A percentile compares a stretch with the other conserved stretches of the same genome.
Evolutionary conservation across 768 basidiomycete genomes (phyloP).

Genomic region (Holtermanniella nyarrowii): DNA sequence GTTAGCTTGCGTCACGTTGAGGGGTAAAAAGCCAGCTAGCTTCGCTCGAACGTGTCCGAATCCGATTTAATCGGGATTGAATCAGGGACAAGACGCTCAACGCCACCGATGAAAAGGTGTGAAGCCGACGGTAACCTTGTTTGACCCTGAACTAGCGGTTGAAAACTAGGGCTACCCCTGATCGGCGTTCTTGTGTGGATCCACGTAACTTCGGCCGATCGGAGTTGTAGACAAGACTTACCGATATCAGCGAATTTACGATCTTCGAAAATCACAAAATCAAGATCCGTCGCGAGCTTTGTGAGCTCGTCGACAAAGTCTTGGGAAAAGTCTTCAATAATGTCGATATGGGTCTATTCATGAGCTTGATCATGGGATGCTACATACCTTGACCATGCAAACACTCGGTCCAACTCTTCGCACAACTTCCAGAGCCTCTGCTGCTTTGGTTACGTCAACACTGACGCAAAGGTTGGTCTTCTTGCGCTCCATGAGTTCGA

Average conservation of each 20-base stretch:
- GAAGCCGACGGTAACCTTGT: too few relatives aligned
- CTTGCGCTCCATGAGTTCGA: constrained; percentile 76
- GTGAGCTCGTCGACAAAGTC: constrained; percentile 60
- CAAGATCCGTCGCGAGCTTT: constrained; percentile 63
- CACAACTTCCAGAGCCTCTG: constrained; percentile 72
- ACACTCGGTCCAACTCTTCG: constrained; percentile 78
- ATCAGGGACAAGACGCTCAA: background rate
- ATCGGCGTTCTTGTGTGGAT: background rate
- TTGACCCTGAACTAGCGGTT: too few relatives aligned
- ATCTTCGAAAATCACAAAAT: constrained; percentile 96
- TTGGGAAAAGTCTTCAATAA: constrained; percentile 79
- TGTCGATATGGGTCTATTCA: constrained; percentile 83
- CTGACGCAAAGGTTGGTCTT: constrained; percentile 87
- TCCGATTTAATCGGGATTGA: too few relatives aligned
- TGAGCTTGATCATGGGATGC: background rate
- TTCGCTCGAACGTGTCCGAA: too few relatives aligned
- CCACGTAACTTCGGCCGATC: background rate
- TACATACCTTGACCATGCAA: constrained; percentile 78
- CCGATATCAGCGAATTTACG: constrained; percentile 98
- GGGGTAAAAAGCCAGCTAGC: too few relatives aligned
- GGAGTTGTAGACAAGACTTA: constrained; percentile 41
- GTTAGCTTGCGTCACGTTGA: too few relatives aligned
- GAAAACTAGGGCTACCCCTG: too few relatives aligned
- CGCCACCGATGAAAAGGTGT: constrained; percentile 1
- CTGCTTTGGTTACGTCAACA: constrained; percentile 76